phyloP scores from a whole-genome alignment of 2,329 filamentous ascomycete species.

The Sporothrix protearum region DNA sequence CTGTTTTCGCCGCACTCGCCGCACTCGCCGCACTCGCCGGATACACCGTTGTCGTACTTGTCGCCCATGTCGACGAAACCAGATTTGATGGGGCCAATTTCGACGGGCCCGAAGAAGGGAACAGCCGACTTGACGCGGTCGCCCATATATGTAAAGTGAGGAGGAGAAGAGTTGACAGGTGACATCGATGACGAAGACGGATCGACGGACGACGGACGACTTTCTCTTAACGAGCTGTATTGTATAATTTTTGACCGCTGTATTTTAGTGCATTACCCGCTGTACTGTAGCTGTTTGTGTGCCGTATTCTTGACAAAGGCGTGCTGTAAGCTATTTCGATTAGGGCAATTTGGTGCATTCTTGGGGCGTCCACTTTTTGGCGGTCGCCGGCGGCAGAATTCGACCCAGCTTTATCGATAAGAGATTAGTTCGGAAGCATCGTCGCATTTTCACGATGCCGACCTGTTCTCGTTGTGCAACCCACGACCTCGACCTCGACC shows the following conservation, averaged over 20 bases:
- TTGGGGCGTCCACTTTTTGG: background rate
- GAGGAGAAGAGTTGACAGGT: background rate
- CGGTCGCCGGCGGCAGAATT: constrained; percentile 8
- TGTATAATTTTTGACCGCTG: background rate
- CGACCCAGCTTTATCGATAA: background rate
- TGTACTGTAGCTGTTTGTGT: background rate
- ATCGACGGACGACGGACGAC: background rate
- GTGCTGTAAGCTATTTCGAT: background rate
- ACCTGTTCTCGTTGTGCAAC: background rate
- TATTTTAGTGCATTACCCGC: background rate
- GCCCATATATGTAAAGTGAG: constrained; percentile 9
- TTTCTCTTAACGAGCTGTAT: background rate
- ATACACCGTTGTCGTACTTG: background rate
- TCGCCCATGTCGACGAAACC: background rate
- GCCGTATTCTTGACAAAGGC: background rate
- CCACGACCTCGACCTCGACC: background rate
- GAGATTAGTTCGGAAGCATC: background rate
- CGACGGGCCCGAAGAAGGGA: background rate
- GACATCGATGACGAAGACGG: too few relatives aligned
- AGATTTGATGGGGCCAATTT: too few relatives aligned
- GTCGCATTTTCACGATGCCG: background rate
- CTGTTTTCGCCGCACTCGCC: constrained; percentile 14
- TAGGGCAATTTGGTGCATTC: background rate
- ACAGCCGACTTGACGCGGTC: background rate
- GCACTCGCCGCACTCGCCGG: background rate